These are phyloP conservation scores for Blastobotrys capitulatus DNA, from an alignment of 1,139 yeast genomes.

Conservation along the genomic window DNA sequence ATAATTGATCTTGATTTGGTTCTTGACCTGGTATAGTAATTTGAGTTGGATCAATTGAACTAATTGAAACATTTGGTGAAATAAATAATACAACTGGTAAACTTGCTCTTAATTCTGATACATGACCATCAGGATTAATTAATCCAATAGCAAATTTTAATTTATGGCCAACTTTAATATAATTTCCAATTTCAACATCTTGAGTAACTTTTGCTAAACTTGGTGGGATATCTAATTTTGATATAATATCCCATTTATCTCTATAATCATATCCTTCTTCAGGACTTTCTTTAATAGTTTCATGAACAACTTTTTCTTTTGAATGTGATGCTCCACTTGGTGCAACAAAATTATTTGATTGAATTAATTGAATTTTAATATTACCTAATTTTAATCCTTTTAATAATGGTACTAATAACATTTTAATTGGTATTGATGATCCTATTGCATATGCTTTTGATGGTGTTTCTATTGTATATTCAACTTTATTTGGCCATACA, in stretches of 20 bases:
- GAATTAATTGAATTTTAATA: conserved; percentile 60
- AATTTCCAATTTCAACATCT: conserved; percentile 58
- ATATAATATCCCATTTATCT: conserved; percentile 76
- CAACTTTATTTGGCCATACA: conserved; percentile 94
- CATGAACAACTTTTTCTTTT: conserved; percentile 54
- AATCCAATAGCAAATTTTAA: conserved; percentile 60
- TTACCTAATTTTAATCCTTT: conserved; percentile 78
- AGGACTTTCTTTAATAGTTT: conserved; percentile 42
- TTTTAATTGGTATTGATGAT: conserved; percentile 61
- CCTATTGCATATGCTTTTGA: conserved; percentile 90
- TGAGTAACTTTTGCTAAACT: conserved; percentile 73
- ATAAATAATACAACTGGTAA: conserved; percentile 64
- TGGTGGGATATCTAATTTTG: conserved; percentile 59
- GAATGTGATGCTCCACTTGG: conserved; percentile 37
- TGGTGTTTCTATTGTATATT: conserved; percentile 82
- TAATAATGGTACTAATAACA: conserved; percentile 69
- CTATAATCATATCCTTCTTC: conserved; percentile 35
- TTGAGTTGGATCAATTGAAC: conserved; percentile 42
- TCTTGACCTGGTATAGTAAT: conserved; percentile 19
- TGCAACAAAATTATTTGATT: conserved; percentile 33
- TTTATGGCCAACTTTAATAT: conserved; percentile 66
- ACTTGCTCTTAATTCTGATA: conserved; percentile 70
- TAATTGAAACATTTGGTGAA: conserved; percentile 69
- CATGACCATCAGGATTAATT: conserved; percentile 68
- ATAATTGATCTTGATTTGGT: conserved; percentile 21